Base-by-base conservation (phyloP, 495 filamentous ascomycete species). In the Barbatosphaeria neglecta region DNA sequence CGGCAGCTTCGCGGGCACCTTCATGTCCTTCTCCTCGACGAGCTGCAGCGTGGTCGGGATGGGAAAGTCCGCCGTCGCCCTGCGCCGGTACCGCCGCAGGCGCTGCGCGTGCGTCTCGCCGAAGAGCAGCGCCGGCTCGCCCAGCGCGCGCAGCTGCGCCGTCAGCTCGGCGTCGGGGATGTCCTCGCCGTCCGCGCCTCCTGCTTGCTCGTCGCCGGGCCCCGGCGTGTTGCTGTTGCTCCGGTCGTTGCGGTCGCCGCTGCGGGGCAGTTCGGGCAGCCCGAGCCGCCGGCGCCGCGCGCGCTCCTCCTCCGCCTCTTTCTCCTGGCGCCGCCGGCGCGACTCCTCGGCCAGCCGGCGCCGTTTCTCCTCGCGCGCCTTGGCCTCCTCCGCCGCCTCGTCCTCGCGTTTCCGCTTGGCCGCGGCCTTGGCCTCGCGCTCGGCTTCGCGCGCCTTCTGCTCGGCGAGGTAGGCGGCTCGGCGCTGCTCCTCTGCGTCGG, bases 361-460 rank as follows among this genome's bases (percentile, higher is more conserved):
- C 49, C 83, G 80, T 66, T 94, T 95, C 50, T 87, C 85, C 40
- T 92, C 86, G 11, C 87, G 76, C 23, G 74, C 74, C 7, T 72
- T 74, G 39, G 75, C 73, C 28, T 81, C 80, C 17, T 76, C 71
- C 4, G 79, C 76, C 43, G 86, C 87, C 18, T 94, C 92, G 17
- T 95, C 90, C 42, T 97, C 90, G n/a, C 77, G 74, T 65, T 90
- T 89, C 45, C 89, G 87, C 64, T 96, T 96, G 49, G 82, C 74
- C 8, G 74, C 70, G 0, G 76, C 68, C 28, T 76, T 78, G 25
- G 80, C 78, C 42, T 82, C 76, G 37, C 86, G 83, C 51, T 81
- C 80, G 17, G 66, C 72, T 31, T 83, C 82, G 44, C 85, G 68
- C 1, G 71, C 72, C 35, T 74, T 73, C 60, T 96, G 89, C 51